phyloP scores from a whole-genome alignment of 768 basidiomycete genomes.

The Asterophora parasitica region DNA sequence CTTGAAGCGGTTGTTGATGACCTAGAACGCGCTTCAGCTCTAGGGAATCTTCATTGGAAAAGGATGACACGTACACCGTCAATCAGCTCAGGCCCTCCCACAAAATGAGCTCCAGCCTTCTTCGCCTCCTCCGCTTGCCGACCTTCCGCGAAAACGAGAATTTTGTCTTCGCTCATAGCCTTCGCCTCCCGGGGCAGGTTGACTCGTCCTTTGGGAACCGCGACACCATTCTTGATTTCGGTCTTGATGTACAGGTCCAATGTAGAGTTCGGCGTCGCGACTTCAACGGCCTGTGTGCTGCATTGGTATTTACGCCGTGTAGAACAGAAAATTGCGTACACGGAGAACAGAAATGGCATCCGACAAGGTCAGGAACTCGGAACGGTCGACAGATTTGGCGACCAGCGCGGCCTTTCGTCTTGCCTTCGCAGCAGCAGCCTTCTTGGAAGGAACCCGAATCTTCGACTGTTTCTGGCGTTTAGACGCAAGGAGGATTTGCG shows the following conservation, averaged over 20 bases:
- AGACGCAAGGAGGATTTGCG: slow-evolving; percentile 36
- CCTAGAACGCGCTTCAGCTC: slow-evolving; percentile 33
- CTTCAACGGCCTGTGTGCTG: slow-evolving; percentile 68
- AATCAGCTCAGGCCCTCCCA: slow-evolving; percentile 87
- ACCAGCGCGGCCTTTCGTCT: slow-evolving; percentile 53
- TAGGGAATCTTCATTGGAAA: not conserved
- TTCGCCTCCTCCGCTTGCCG: slow-evolving; percentile 77
- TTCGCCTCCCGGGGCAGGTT: slow-evolving; percentile 81
- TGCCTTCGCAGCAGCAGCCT: slow-evolving; percentile 61
- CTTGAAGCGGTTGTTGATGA: slow-evolving; percentile 66
- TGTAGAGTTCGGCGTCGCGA: slow-evolving; percentile 67
- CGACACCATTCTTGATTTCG: slow-evolving; percentile 68
- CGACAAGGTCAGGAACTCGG: slow-evolving; percentile 60
- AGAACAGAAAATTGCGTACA: slow-evolving; percentile 34
- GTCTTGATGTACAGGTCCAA: slow-evolving; percentile 83
- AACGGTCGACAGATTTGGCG: slow-evolving; percentile 51
- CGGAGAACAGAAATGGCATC: slow-evolving; percentile 70
- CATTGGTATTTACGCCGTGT: not conserved
- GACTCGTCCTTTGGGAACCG: slow-evolving; percentile 87
- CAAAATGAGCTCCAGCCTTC: slow-evolving; percentile 82
- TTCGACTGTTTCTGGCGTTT: slow-evolving; percentile 46
- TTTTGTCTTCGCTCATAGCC: slow-evolving; percentile 60
- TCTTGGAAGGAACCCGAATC: slow-evolving; percentile 62
- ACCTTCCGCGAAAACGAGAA: slow-evolving; percentile 94
- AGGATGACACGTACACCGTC: slow-evolving; percentile 62